Base-by-base conservation (phyloP, 257 asterid species). In the Rehmannia glutinosa region DNA sequence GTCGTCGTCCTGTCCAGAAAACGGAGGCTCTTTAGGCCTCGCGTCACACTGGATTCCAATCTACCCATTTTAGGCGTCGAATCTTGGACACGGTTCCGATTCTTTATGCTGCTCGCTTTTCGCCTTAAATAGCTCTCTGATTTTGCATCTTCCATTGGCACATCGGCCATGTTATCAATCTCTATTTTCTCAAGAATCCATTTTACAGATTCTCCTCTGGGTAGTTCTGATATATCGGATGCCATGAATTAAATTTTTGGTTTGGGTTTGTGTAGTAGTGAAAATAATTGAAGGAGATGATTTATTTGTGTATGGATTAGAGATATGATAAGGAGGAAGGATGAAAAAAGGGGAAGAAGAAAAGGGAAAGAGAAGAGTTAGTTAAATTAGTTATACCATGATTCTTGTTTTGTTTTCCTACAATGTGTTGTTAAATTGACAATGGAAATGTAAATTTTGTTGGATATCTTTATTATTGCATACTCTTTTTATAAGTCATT, bases 1-100 rank as follows among this genome's bases (percentile, higher is more conserved):
- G 95, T 82, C n/a, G 56, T 71, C 0, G 89, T 76, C 60, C 91
- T 66, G 63, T 90, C 97, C 1, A 93, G 96, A 63, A 93, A 93
- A 4, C 96, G 82, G 6, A 88, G 81, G 76, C 95, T 82, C 68
- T 61, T 85, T 4, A 92, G 77, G 30, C 98, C 98, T 58, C 83
- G 70, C 5, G 70, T 69, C 0, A 88, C 96, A 8, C 91, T 82
- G 0, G 98, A 92, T 69, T 84, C 76, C 32, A 24, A 13, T 76
- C 95, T 69, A 3, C 76, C 86, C 80, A 87, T 81, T 36, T 13
- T 67, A 0, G 90, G 82, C 7, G 15, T 63, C 0, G 59, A n/a
- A 3, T 51, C 51, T 2, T 23, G 76, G 17, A 35, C 59, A 11
- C 58, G 70, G 66, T 41, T 75, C 59, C 80, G 74, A 71, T 56